phyloP scores from a whole-genome alignment of 2,329 filamentous ascomycete genomes.

The Talaromyces sp. region DNA sequence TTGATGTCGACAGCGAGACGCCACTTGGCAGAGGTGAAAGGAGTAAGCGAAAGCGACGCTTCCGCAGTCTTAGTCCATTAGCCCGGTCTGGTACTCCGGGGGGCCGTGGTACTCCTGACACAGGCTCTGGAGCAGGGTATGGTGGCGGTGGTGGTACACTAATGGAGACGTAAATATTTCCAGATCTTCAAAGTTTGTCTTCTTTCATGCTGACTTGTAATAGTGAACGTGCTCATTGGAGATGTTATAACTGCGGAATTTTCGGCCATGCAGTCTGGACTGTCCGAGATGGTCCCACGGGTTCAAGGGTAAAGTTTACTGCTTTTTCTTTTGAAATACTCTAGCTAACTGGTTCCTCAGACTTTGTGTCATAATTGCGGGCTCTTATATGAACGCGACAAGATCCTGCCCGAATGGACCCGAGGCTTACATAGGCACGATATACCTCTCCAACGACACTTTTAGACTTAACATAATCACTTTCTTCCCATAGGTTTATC shows the following conservation, averaged over 20 bases:
- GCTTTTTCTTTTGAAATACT: slow-evolving; percentile 14
- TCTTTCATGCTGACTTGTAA: not conserved
- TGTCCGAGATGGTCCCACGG: slow-evolving; percentile 82
- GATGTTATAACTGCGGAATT: slow-evolving; percentile 79
- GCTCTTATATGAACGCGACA: slow-evolving; percentile 79
- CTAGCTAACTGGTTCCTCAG: slow-evolving; percentile 36
- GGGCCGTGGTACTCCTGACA: slow-evolving; percentile 73
- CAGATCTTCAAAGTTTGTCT: not conserved
- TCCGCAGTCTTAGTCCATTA: slow-evolving; percentile 78
- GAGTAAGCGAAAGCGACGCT: slow-evolving; percentile 91
- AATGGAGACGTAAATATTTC: slow-evolving; percentile 50
- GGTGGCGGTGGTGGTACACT: slow-evolving; percentile 60
- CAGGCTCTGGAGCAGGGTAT: slow-evolving; percentile 58
- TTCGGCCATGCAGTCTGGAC: slow-evolving; percentile 93
- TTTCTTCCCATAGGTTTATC: not conserved
- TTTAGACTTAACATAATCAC: not conserved
- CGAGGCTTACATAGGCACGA: slow-evolving; percentile 59
- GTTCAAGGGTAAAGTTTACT: slow-evolving; percentile 65
- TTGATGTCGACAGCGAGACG: slow-evolving; percentile 61
- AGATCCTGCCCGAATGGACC: slow-evolving; percentile 72
- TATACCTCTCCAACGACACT: slow-evolving; percentile 28
- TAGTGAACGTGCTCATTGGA: slow-evolving; percentile 75
- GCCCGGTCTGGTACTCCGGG: slow-evolving; percentile 63
- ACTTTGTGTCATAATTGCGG: slow-evolving; percentile 92
- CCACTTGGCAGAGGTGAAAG: slow-evolving; percentile 87